Evolutionary conservation across 768 basidiomycete genomes (phyloP), one percentile per base, ranked within the genome.

Genomic region (Hypholoma fasciculare): DNA sequence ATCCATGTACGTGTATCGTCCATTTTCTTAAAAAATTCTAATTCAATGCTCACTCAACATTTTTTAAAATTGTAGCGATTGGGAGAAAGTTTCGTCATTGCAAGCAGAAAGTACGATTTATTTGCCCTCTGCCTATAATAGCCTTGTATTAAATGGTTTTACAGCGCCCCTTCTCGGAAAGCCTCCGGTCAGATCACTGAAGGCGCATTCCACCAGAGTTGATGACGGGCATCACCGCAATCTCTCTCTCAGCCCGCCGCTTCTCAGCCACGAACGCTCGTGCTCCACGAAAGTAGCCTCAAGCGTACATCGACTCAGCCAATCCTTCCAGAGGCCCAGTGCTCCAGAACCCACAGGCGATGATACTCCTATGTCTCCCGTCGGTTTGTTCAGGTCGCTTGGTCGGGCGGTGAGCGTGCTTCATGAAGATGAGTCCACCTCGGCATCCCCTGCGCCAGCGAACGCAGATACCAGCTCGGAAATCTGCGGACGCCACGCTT

Each of bases 1-100:
- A 7, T 64, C 69, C 3, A 71, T 79, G 85, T 86, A 66, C 52
- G 84, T 73, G 6, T 36, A 16, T 46, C 19, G 44, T 47, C 23
- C 43, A 52, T 16, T 65, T 17, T 38, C 62, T 34, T 49, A 60
- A 58, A 53, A 38, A 34, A 57, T 51, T 60, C 2, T 37, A 34
- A 57, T 51, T 60, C 2, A 48, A 17, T 30, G 37, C n/a, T 27
- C 13, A 19, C 9, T 56, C 11, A 54, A 60, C 16, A 13, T 39
- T 53, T 20, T 56, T 5, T 44, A 40, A 52, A 34, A 6, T 9
- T 34, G 3, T 38, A 81, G 80, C 51, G 72, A 79, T 47, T 82
- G 80, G 81, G 62, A 69, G 16, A 65, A 67, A 52, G 75, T 82
- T 42, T 59, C 65, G 11, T 62, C 61, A 4, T 73, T 67, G 54